Evolutionary conservation across 192 early-diverging fungal genomes (phyloP), one percentile per base, ranked within the genome.

Genomic region (Coemansia sp.): DNA sequence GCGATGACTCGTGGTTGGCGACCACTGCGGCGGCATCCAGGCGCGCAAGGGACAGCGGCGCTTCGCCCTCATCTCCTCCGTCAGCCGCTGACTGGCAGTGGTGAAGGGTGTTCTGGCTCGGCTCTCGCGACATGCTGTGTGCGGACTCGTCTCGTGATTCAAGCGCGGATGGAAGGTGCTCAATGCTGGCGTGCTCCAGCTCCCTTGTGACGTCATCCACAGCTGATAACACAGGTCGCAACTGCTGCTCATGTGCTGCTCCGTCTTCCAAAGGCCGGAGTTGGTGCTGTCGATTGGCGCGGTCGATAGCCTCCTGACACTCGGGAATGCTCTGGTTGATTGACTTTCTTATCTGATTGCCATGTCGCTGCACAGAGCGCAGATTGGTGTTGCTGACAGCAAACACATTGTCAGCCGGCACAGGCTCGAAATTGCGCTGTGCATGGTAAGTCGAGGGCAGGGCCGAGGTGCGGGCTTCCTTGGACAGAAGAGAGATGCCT

Each of bases 401-500:
- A 69, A 80, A 80, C 5, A 80, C 72, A 59, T 67, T 71, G 69
- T 71, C 69, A n/a, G 66, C 65, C 21, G 61, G 68, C 51, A 80
- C 72, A 0, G 77, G 77, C 66, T 71, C 72, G 63, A 74, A 74
- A 55, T 66, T 71, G 57, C 77, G 72, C 77, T 80, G 71, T 2
- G 77, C 69, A 28, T 60, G 67, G 55, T 80, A 80, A 8, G 66
- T 59, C 23, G 69, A 38, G 42, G 42, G 62, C 34, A 50, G 60
- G 0, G 45, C 45, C 21, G 18, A 20, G 24, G 39, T 20, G 14
- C 23, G 31, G 58, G 16, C 18, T 20, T 78, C 70, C 38, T 57
- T 57, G 38, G 43, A 42, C 36, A 73, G 31, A 28, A 53, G 11
- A 14, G 26, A 14, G 6, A 10, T 58, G 59, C 68, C 68, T 9